A percentile compares a stretch with the other conserved stretches of the same genome.
phyloP scores from a whole-genome alignment of 1,284 basidiomycete genomes.

The Ganoderma lucidum region DNA sequence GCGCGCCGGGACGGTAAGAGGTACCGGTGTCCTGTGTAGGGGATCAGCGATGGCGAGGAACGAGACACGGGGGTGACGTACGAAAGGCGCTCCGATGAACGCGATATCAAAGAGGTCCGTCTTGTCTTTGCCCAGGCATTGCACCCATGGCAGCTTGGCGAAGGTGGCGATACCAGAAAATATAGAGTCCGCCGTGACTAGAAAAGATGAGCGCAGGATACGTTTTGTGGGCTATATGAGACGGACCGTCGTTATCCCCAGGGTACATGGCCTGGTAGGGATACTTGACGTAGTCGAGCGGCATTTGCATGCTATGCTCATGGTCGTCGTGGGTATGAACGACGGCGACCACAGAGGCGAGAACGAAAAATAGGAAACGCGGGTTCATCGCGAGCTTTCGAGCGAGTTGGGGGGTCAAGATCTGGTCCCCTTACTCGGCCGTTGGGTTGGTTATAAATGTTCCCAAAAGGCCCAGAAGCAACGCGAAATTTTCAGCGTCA shows the following conservation, averaged over 20 bases:
- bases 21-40: slow-evolving; percentile 70
- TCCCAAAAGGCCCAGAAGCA: slow-evolving; percentile 5
- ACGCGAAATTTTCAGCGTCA: slow-evolving; percentile 13
- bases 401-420: not conserved
- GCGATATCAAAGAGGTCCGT: slow-evolving; percentile 74
- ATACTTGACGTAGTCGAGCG: slow-evolving; percentile 68
- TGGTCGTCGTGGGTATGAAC: slow-evolving; percentile 51
- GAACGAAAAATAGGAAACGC: slow-evolving; percentile 13
- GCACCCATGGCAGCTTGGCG: slow-evolving; percentile 77
- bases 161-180: slow-evolving; percentile 82
- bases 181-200: slow-evolving; percentile 73
- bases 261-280: slow-evolving; percentile 64
- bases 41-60: slow-evolving; percentile 15
- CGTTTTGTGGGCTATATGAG: not conserved
- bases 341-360: slow-evolving; percentile 28
- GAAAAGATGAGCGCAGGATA: not conserved
- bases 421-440: slow-evolving; percentile 1
- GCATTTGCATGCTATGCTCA: slow-evolving; percentile 58
- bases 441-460: slow-evolving; percentile 12
- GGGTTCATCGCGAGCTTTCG: slow-evolving; percentile 33
- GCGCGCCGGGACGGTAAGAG: slow-evolving; percentile 80
- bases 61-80: slow-evolving; percentile 44
- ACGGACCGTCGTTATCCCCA: slow-evolving; percentile 61
- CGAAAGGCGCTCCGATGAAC: slow-evolving; percentile 82
- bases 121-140: slow-evolving; percentile 69